Base-by-base conservation (phyloP, 805 yeast species). In the Kregervanrija delftensis region DNA sequence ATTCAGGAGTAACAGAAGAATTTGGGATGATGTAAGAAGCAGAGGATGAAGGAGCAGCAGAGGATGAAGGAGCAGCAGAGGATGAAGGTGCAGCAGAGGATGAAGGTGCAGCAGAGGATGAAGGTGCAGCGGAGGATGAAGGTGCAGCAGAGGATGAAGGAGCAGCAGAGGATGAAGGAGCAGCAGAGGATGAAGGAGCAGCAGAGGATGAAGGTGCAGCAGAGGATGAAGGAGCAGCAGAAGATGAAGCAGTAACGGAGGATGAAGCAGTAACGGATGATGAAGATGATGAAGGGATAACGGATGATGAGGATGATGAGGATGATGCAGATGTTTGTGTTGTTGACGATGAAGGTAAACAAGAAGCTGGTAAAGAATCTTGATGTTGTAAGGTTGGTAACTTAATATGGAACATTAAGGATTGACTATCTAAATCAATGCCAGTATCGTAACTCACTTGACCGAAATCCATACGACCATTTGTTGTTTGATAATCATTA, bases 401-500 rank as follows among this genome's bases (percentile, higher is more conserved):
- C 37, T 59, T 59, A 16, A 61, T 56, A 33, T 56, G 57, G 46
- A 49, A 61, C 28, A 60, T 56, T 47, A 62, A 42, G 5, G 63
- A 58, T 48, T 60, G 65, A 44, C 59, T 59, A 39, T 58, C 60
- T n/a, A 60, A 43, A 37, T 54, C 49, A 31, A 36, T 39, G 10
- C 64, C 65, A 11, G 59, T 59, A 31, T 63, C 50, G 36, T 52
- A 62, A 2, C 55, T 44, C n/a, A 49, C 48, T 3, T 31, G 42
- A 34, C 66, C 66, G 43, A 52, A 56, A 34, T 53, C 46, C 54
- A 54, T 50, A 38, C 31, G 47, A 16, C 66, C 66, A 35, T 61
- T 49, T 34, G 60, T 64, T 12, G 66, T 61, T 28, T 52, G 52
- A 45, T 56, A 62, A 47, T 62, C 66, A 32, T 61, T 57, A 40